Evolutionary conservation across 1,284 basidiomycete genomes (phyloP), one percentile per base, ranked within the genome.

Genomic region (Exobasidium rhododendri): DNA sequence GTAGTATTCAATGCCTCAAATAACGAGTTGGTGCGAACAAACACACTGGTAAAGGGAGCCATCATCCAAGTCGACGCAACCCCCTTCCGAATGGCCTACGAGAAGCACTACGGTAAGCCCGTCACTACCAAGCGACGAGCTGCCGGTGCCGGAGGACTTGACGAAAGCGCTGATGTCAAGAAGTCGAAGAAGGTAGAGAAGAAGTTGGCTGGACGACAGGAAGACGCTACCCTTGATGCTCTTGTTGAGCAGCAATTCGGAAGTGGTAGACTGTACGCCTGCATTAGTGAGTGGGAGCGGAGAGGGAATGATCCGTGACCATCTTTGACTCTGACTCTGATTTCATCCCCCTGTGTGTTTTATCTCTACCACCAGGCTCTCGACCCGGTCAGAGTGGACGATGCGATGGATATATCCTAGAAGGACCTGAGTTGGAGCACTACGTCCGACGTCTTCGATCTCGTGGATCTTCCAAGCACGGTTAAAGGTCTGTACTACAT

Each of bases 1-100:
- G 77, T 79, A 63, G 77, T 79, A 50, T 79, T 75, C 75, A 79
- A 79, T 68, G 77, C 77, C 60, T 79, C 77, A 58, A 79, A 79
- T 73, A 79, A 79, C 75, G 77, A 79, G 74, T 68, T 79, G 54
- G 77, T 79, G 45, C 77, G 77, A 31, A 79, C 77, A 66, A 79
- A 79, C 77, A 79, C 77, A n/a, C 70, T 79, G 26, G 77, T 79
- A 58, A 79, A 79, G 74, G 67, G 68, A 50, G 74, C 74, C 66
- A 70, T 79, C 56, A 76, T 79, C 59, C 77, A 79, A 71, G 72
- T 79, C 53, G 77, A 79, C 55, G 77, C 77, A 32, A 79, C 75
- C 22, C 77, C 77, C 28, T 79, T 79, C 77, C 77, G 77, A 50
- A 70, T 75, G 67, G 74, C 75, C 29, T 79, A 77, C 71, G 77